Percentiles rank a stretch among this genome's conserved stretches.
Conservation (phyloP, 208 protist genomes). For the Crithidia thermophila region DNA sequence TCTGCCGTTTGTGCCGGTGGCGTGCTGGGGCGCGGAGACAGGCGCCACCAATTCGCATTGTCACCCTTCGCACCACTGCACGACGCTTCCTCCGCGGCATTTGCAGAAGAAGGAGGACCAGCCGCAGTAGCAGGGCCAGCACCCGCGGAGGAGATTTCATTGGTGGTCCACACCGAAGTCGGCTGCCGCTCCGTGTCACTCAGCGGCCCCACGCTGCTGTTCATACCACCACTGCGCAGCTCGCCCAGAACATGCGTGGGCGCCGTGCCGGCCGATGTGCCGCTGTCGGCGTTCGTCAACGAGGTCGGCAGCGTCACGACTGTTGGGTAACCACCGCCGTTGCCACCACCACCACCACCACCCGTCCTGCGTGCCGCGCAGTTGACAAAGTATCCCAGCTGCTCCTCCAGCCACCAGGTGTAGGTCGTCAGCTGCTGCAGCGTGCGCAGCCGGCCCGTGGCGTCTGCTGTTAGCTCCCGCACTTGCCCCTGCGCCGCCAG, state of each 20-base stretch:
- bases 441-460: slow-evolving; percentile 7
- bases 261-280: no score
- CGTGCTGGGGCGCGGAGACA: slow-evolving; percentile 9
- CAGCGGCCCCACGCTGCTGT: slow-evolving; percentile 13
- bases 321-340: not conserved
- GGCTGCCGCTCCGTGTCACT: slow-evolving; percentile 3
- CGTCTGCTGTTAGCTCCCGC: slow-evolving; percentile 11
- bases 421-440: slow-evolving; percentile 38
- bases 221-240: not conserved
- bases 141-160: not conserved
- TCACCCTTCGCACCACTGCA: not conserved
- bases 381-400: slow-evolving; percentile 41
- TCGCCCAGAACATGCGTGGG: no score
- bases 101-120: no score
- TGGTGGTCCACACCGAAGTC: not conserved
- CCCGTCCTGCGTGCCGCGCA: not conserved
- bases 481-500: slow-evolving; percentile 18
- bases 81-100: not conserved
- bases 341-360: not conserved
- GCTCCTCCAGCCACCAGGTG: slow-evolving; percentile 54
- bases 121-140: no score
- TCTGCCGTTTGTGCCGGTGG: not conserved
- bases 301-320: not conserved
- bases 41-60: slow-evolving; percentile 17
- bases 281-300: not conserved